Conservation (phyloP, 148 eudicot species). For the Oxyria digyna region DNA sequence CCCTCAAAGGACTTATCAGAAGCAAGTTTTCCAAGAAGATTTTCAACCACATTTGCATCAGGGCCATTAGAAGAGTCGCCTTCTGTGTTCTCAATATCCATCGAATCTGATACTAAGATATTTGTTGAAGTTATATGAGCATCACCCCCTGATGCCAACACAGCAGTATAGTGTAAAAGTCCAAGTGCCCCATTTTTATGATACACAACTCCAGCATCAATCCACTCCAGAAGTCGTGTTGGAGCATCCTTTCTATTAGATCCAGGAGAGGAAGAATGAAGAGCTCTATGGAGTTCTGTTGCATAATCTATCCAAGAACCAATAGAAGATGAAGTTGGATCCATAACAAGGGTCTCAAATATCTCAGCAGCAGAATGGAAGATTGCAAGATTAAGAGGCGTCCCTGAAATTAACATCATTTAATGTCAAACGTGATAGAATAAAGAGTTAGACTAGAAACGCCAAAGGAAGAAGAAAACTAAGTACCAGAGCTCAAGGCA, state of each 20-base stretch:
- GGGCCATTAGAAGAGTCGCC: constrained; percentile 55
- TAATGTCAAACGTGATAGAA: not conserved
- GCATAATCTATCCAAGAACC: constrained; percentile 88
- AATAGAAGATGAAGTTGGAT: constrained; percentile 69
- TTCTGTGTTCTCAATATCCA: constrained; percentile 69
- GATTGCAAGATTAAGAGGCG: constrained; percentile 84
- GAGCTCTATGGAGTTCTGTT: constrained; percentile 62
- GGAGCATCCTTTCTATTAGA: constrained; percentile 97
- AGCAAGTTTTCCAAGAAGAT: constrained; percentile 78
- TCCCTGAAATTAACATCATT: constrained; percentile 31
- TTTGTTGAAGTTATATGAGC: constrained; percentile 79
- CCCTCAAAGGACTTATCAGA: constrained; percentile 76
- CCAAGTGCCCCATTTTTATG: constrained; percentile 84
- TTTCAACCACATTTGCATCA: constrained; percentile 74
- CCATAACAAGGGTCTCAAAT: constrained; percentile 82
- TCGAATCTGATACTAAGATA: constrained; percentile 61
- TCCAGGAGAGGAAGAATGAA: constrained; percentile 92
- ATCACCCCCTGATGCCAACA: constrained; percentile 95
- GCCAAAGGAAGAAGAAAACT: constrained; percentile 2
- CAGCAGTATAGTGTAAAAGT: constrained; percentile 79
- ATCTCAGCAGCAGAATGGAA: constrained; percentile 95
- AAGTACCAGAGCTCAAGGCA: constrained; percentile 47
- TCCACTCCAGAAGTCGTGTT: constrained; percentile 89
- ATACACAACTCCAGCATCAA: constrained; percentile 90
- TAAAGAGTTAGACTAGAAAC: not conserved